Evolutionary conservation across 345 rosid species (phyloP).

Genomic region (Euclidium syriacum): DNA sequence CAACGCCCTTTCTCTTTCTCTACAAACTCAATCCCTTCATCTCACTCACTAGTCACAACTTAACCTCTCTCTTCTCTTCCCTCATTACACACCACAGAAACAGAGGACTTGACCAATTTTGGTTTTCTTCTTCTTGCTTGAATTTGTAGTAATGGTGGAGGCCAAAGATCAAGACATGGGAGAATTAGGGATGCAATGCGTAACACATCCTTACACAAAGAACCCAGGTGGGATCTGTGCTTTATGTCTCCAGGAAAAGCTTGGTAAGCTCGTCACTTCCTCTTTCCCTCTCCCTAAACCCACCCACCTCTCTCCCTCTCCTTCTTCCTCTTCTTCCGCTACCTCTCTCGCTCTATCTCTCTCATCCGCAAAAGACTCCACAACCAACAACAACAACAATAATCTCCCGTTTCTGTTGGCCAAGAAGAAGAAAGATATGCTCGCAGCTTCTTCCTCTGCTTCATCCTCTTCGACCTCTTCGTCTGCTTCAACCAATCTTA

Average conservation of each 20-base stretch:
- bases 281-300: constrained; percentile 63
- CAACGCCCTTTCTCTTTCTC: constrained; percentile 28
- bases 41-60: no score
- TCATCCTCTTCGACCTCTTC: constrained; percentile 30
- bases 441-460: constrained; percentile 38
- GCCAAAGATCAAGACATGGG: constrained; percentile 58
- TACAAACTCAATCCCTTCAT: no score
- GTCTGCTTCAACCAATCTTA: constrained; percentile 38
- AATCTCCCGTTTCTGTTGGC: constrained; percentile 67
- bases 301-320: constrained; percentile 43
- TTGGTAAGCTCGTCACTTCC: constrained; percentile 91
- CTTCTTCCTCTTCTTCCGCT: constrained; percentile 42
- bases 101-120: not conserved
- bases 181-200: constrained; percentile 74
- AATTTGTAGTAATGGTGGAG: constrained; percentile 19
- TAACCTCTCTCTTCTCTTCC: constrained; percentile 2
- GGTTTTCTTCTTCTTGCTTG: constrained; percentile 3
- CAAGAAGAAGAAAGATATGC: constrained; percentile 66
- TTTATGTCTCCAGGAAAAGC: constrained; percentile 96
- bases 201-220: constrained; percentile 61
- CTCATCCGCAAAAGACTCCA: constrained; percentile 28
- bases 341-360: constrained; percentile 38
- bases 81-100: not conserved
- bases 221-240: constrained; percentile 98
- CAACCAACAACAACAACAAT: constrained; percentile 32